Evolutionary conservation across 2,329 filamentous ascomycete genomes (phyloP), one percentile per base, ranked within the genome.

Genomic region (Aspergillus ochraceus): DNA sequence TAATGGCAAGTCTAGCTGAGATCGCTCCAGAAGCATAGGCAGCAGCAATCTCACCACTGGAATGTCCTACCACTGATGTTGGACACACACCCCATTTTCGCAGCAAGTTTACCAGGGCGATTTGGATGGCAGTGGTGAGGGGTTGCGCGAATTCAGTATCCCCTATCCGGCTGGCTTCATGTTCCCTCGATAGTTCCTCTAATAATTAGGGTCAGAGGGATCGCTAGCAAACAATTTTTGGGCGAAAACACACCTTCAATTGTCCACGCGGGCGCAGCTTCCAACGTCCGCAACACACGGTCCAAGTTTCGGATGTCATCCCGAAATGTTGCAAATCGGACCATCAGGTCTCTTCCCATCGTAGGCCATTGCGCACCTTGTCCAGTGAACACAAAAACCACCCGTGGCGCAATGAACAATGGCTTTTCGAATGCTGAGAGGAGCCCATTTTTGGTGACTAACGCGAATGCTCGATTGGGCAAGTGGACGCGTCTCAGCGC

Each of bases 351-450:
- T 30, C 53, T 52, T 2, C 72, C 75, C 75, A 77, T 77, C 0
- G 52, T 61, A 1, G 64, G 45, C 69, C 71, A 77, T 45, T 77
- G 74, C 3, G 75, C 70, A 1, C 75, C 75, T 53, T 77, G 75
- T 4, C 75, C 75, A 14, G 69, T 77, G 55, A 76, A 77, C 2
- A 73, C 63, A 36, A 74, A 72, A 2, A 53, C 58, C 12, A 65
- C 26, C 9, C 50, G 20, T 22, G 64, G 52, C 6, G 36, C n/a
- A 5, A 42, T 52, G 17, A 54, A 26, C 45, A 20, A 14, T 8
- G 47, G 39, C 17, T 57, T 60, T 20, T 57, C 46, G 14, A 61
- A 59, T 20, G 53, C 47, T 5, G 55, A n/a, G 4, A 57, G n/a
- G n/a, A 29, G 46, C 6, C 51, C 42, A 29, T 54, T 54, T 6